Conservation (phyloP, 2,329 filamentous ascomycete genomes). For the Aspergillus versicolor region DNA sequence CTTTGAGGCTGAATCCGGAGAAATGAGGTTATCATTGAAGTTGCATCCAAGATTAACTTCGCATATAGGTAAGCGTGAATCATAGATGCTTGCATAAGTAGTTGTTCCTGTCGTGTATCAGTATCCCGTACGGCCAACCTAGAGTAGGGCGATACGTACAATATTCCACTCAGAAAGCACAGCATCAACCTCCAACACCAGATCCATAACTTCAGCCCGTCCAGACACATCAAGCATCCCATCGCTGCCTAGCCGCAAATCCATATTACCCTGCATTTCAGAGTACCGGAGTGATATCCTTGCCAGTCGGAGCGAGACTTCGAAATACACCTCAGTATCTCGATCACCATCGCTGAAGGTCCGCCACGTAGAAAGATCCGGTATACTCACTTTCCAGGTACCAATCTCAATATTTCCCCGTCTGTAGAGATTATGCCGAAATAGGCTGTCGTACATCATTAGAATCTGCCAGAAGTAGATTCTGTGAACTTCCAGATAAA, state of each 20-base stretch:
- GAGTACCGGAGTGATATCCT: background rate
- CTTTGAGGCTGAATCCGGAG: background rate
- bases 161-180: background rate
- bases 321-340: background rate
- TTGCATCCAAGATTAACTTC: background rate
- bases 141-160: background rate
- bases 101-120: background rate
- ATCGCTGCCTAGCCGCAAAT: background rate
- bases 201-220: background rate
- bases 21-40: background rate
- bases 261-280: background rate
- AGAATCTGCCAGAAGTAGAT: constrained; percentile 4
- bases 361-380: background rate
- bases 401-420: background rate
- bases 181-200: background rate
- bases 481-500: background rate
- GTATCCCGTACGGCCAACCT: too few relatives aligned
- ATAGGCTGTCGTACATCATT: background rate
- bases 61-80: background rate
- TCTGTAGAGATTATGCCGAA: background rate
- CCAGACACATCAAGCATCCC: background rate
- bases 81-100: background rate
- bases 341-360: background rate
- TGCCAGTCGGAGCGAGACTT: background rate
- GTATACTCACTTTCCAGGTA: background rate